A percentile compares a stretch with the other conserved stretches of the same genome.
These are phyloP conservation scores for Pyrrhoderma lamaoense DNA, from an alignment of 1,284 basidiomycete species.

Conservation along the genomic window DNA sequence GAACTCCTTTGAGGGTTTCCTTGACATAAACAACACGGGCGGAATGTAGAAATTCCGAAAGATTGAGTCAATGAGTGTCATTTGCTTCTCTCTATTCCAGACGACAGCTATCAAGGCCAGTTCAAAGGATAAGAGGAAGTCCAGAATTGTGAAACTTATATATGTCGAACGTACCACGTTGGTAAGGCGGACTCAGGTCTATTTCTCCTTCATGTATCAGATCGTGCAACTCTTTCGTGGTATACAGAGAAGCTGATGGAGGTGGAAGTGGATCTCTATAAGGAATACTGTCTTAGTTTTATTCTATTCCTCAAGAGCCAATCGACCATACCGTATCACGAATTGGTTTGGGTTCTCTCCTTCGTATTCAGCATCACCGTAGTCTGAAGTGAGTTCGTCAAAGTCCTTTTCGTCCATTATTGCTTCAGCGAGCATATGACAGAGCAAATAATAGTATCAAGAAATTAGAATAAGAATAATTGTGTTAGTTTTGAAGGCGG, in stretches of 20 bases:
- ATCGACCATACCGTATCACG: conserved; percentile 9
- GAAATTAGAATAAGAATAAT: too few species aligned
- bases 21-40: conserved; percentile 37
- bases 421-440: too few species aligned
- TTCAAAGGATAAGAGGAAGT: neutral
- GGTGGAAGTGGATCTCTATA: conserved; percentile 10
- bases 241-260: conserved; percentile 7
- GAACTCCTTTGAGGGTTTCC: conserved; percentile 1
- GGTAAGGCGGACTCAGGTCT: conserved; percentile 17
- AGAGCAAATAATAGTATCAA: too few species aligned
- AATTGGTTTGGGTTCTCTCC: conserved; percentile 13
- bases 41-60: conserved; percentile 51
- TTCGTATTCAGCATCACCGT: conserved; percentile 15
- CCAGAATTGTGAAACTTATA: neutral
- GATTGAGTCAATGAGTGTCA: conserved; percentile 46
- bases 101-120: conserved; percentile 35
- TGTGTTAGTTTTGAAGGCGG: too few species aligned
- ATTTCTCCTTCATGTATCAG: conserved; percentile 17
- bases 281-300: neutral
- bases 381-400: conserved; percentile 17
- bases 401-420: conserved; percentile 13
- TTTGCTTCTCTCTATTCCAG: conserved; percentile 39
- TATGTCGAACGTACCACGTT: conserved; percentile 10
- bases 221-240: conserved; percentile 15
- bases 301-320: neutral